phyloP scores from a whole-genome alignment of 73 alveolate species.

The Stentor coeruleus region DNA sequence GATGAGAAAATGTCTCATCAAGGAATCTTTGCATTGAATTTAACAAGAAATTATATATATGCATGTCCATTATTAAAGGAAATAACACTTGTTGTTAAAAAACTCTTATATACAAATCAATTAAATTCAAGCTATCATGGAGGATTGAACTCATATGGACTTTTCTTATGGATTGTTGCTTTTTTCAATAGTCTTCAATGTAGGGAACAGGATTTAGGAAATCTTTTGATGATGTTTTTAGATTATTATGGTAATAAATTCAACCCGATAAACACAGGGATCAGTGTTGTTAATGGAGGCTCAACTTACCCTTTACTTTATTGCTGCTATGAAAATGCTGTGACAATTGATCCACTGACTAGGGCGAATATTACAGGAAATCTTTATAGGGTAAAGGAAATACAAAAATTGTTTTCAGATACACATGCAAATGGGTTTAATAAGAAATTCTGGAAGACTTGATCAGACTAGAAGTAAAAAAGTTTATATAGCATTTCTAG shows the following conservation, averaged over 20 bases:
- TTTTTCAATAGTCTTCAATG: constrained; percentile 32
- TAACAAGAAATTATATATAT: constrained; percentile 33
- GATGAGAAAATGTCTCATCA: constrained; percentile 20
- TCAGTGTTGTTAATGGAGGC: constrained; percentile 30
- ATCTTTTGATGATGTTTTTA: constrained; percentile 38
- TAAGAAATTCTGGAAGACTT: too few species aligned
- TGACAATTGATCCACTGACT: constrained; percentile 49
- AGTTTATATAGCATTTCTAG: too few species aligned
- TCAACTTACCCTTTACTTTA: constrained; percentile 37
- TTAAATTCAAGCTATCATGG: constrained; percentile 38
- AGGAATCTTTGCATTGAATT: constrained; percentile 38
- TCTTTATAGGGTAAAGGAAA: neutral
- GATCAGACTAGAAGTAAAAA: too few species aligned
- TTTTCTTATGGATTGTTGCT: constrained; percentile 37
- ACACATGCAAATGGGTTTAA: too few species aligned
- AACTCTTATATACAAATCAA: constrained; percentile 28
- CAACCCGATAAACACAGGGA: constrained; percentile 36
- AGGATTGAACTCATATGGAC: constrained; percentile 48
- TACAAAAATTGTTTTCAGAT: neutral
- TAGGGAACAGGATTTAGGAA: constrained; percentile 28
- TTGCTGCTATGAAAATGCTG: constrained; percentile 24
- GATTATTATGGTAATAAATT: constrained; percentile 39
- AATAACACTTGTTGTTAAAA: constrained; percentile 36
- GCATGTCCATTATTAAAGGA: constrained; percentile 38
- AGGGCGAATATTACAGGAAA: constrained; percentile 32